Percentiles rank a stretch among this genome's conserved stretches.
Conservation (phyloP, 371 early-diverging fungal species). For the Mortierella sp. region DNA sequence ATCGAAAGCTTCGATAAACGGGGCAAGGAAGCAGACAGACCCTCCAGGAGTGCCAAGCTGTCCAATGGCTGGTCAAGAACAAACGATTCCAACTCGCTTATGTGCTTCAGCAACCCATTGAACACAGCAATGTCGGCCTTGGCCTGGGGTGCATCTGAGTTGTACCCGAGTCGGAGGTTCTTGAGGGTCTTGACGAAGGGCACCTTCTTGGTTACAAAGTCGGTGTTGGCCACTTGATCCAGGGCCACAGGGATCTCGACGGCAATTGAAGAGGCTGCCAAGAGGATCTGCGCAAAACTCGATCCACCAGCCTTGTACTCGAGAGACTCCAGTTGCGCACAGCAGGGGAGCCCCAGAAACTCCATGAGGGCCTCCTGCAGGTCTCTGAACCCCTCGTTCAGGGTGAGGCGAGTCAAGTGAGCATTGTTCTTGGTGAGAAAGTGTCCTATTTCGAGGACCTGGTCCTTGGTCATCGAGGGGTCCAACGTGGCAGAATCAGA, state of each 20-base stretch:
- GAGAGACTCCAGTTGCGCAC: constrained; percentile 14
- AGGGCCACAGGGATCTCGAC: neutral
- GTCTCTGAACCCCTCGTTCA: constrained; percentile 26
- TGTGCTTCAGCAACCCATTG: constrained; percentile 15
- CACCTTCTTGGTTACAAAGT: neutral
- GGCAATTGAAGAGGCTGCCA: neutral
- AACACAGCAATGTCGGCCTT: constrained; percentile 21
- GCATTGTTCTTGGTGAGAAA: constrained; percentile 14
- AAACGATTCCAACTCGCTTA: constrained; percentile 24
- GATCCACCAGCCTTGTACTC: constrained; percentile 30
- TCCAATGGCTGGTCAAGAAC: constrained; percentile 23
- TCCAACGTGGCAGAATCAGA: constrained; percentile 24
- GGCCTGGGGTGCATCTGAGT: constrained; percentile 26
- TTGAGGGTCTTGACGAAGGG: constrained; percentile 23
- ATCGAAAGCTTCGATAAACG: constrained; percentile 21
- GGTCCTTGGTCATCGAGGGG: constrained; percentile 34
- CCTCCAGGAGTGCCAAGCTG: constrained; percentile 17
- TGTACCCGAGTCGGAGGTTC: constrained; percentile 25
- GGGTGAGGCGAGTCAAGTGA: constrained; percentile 10
- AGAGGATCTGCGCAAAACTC: constrained; percentile 23
- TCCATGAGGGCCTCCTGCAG: constrained; percentile 18
- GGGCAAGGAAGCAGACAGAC: neutral
- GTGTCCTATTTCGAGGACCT: constrained; percentile 21
- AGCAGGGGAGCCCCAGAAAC: constrained; percentile 23
- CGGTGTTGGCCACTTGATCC: constrained; percentile 4